phyloP scores from a whole-genome alignment of 768 basidiomycete genomes.

The Agaricus subrufescens region DNA sequence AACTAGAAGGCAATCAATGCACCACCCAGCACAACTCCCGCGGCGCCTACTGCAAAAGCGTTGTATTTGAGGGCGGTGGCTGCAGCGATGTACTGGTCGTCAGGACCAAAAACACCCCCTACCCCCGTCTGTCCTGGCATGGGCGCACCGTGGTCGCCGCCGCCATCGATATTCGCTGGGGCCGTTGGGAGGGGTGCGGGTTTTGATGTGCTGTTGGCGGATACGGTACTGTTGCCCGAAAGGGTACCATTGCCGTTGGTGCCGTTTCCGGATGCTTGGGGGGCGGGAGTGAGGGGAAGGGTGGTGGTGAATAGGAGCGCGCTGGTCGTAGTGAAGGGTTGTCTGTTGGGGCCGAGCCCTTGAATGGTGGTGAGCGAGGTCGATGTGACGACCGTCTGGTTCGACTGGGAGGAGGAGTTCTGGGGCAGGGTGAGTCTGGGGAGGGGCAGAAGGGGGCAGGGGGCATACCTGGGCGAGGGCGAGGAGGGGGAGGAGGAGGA shows the following conservation, averaged over 20 bases:
- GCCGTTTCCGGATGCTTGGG: conserved; percentile 18
- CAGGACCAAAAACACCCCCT: conserved; percentile 61
- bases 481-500: conserved; percentile 35
- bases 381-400: conserved; percentile 32
- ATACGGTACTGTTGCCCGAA: conserved; percentile 19
- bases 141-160: conserved; percentile 53
- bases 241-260: conserved; percentile 15
- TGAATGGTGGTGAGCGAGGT: conserved; percentile 33
- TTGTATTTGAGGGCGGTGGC: conserved; percentile 44
- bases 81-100: conserved; percentile 59
- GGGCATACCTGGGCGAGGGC: conserved; percentile 37
- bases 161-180: conserved; percentile 47
- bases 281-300: conserved; percentile 42
- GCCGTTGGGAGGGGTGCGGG: conserved; percentile 56
- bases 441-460: not conserved
- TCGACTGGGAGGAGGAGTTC: conserved; percentile 8
- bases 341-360: conserved; percentile 35
- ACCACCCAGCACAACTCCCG: conserved; percentile 46
- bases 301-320: conserved; percentile 39
- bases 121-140: conserved; percentile 46
- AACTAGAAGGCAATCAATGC: conserved; percentile 39
- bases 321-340: conserved; percentile 32
- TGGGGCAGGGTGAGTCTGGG: conserved; percentile 1
- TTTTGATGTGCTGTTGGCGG: conserved; percentile 27
- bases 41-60: conserved; percentile 35